A percentile compares a stretch with the other conserved stretches of the same genome.
Evolutionary conservation across 305 asterid species (phyloP).

Genomic region (Solanum hybrid): DNA sequence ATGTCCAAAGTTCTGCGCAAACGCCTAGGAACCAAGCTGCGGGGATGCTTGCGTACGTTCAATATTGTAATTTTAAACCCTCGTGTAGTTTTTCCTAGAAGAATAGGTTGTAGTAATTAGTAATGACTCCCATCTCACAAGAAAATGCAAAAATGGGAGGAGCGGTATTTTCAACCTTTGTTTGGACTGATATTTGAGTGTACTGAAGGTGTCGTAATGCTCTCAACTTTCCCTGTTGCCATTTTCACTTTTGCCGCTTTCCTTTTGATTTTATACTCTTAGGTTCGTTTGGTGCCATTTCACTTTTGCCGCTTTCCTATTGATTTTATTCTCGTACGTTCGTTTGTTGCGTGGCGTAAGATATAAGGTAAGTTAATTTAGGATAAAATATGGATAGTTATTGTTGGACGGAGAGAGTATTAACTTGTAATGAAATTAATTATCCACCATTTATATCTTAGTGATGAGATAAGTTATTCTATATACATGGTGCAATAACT

Average conservation of each 20-base stretch:
- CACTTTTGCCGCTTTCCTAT: not conserved
- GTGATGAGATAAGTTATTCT: too few species aligned
- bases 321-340: not conserved
- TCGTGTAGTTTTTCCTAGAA: not conserved
- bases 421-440: too few species aligned
- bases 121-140: not conserved
- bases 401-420: not conserved
- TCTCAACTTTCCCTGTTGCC: not conserved
- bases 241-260: not conserved
- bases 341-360: not conserved
- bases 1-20: not conserved
- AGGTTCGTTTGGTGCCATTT: too few species aligned
- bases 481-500: too few species aligned
- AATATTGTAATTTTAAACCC: not conserved
- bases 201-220: not conserved
- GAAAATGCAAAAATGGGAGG: not conserved
- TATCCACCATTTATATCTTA: too few species aligned
- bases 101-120: not conserved
- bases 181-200: not conserved
- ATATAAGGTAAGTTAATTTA: not conserved
- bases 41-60: not conserved
- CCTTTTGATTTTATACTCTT: not conserved
- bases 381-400: not conserved
- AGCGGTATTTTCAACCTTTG: not conserved
- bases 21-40: not conserved